phyloP scores from a whole-genome alignment of 257 asterid genomes.

The Sherardia arvensis region DNA sequence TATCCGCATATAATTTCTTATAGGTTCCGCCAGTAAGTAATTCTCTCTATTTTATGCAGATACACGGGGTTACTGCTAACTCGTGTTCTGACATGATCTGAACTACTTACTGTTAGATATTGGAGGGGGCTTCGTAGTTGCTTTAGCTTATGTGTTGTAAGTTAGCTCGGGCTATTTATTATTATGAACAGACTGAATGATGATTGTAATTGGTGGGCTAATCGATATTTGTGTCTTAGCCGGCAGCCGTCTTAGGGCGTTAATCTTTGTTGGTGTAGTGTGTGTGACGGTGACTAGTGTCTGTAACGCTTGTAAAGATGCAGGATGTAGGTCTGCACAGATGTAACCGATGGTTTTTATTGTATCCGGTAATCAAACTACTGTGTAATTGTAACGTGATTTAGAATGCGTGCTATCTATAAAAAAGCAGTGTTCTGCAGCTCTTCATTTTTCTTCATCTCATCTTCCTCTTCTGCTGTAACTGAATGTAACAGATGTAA shows the following conservation, averaged over 20 bases:
- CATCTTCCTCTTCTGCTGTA: too few relatives aligned
- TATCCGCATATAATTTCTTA: not conserved
- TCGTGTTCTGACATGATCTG: constrained; percentile 26
- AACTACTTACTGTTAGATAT: constrained; percentile 14
- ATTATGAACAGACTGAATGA: constrained; percentile 15
- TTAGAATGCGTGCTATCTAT: constrained; percentile 5
- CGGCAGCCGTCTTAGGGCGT: not conserved
- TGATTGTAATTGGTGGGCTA: constrained; percentile 14
- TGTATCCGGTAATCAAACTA: not conserved
- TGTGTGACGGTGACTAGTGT: constrained; percentile 10
- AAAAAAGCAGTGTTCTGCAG: not conserved
- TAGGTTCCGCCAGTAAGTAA: not conserved
- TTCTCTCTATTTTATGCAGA: constrained; percentile 23
- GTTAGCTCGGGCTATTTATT: constrained; percentile 15
- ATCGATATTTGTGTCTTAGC: constrained; percentile 17
- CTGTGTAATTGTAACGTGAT: not conserved
- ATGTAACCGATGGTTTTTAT: constrained; percentile 7
- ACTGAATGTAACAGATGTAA: too few relatives aligned
- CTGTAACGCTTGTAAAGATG: constrained; percentile 23
- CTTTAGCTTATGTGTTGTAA: constrained; percentile 16
- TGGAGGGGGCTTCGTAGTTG: constrained; percentile 20
- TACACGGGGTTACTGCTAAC: constrained; percentile 42
- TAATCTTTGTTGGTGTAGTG: constrained; percentile 8
- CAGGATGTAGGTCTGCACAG: constrained; percentile 13
- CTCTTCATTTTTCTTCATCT: not conserved